Conservation (phyloP, 805 yeast genomes). For the Candida alai region DNA sequence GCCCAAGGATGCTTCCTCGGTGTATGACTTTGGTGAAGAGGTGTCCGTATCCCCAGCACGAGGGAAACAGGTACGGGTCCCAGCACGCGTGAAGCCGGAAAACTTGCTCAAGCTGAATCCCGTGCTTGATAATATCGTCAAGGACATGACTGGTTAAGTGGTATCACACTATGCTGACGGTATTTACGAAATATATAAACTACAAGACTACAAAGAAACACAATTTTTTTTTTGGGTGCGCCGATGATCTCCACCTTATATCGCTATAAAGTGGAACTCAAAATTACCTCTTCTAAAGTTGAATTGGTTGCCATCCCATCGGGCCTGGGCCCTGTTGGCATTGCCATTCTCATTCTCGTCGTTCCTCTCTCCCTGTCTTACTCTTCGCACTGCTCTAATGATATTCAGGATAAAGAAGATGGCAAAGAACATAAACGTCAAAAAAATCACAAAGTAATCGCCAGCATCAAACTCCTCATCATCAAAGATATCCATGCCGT, state of each 20-base stretch:
- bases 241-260: slow-evolving; percentile 12
- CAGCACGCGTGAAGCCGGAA: too few relatives aligned
- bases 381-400: slow-evolving; percentile 22
- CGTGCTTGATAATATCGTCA: slow-evolving; percentile 26
- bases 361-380: slow-evolving; percentile 11
- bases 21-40: slow-evolving; percentile 27
- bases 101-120: slow-evolving; percentile 20
- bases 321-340: slow-evolving; percentile 3
- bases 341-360: slow-evolving; percentile 8
- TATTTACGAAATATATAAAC: too few relatives aligned
- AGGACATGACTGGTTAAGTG: slow-evolving; percentile 19
- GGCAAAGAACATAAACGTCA: slow-evolving; percentile 26
- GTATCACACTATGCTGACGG: too few relatives aligned
- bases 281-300: slow-evolving; percentile 25
- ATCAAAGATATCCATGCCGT: too few relatives aligned
- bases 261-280: slow-evolving; percentile 35
- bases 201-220: too few relatives aligned
- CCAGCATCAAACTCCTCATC: slow-evolving; percentile 24
- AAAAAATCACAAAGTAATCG: slow-evolving; percentile 32
- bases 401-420: slow-evolving; percentile 26
- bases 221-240: too few relatives aligned
- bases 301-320: slow-evolving; percentile 17
- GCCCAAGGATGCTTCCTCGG: slow-evolving; percentile 39
- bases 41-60: slow-evolving; percentile 1
- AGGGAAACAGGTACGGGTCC: slow-evolving; percentile 1